These are phyloP conservation scores for Carex scoparia DNA, from an alignment of 176 grass and related monocot species.

Conservation along the genomic window DNA sequence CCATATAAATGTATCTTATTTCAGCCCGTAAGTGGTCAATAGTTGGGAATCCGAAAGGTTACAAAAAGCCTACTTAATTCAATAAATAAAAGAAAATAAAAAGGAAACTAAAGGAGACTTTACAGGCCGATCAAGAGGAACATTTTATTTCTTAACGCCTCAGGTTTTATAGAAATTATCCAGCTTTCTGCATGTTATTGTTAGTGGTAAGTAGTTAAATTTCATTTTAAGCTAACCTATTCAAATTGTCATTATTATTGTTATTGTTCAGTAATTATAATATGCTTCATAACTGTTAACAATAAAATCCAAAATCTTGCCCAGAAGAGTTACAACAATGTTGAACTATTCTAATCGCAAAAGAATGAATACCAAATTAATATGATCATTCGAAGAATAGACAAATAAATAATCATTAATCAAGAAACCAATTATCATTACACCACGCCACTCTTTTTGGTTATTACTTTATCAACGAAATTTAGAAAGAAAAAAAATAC, in stretches of 20 bases:
- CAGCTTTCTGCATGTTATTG: not conserved
- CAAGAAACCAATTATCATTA: constrained; percentile 13
- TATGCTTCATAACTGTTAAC: not conserved
- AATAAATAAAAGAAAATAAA: not conserved
- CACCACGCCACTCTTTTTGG: not conserved
- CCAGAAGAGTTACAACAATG: not conserved
- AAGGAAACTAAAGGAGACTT: not conserved
- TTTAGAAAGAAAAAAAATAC: not conserved
- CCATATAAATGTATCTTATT: too few species aligned
- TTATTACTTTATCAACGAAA: not conserved
- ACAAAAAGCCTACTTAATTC: too few species aligned
- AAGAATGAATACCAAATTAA: constrained; percentile 1
- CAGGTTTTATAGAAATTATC: not conserved
- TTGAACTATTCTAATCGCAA: constrained; percentile 2
- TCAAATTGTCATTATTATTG: not conserved
- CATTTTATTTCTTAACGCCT: not conserved
- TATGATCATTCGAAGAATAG: constrained; percentile 22
- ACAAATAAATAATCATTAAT: not conserved
- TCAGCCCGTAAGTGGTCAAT: too few species aligned
- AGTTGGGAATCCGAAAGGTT: too few species aligned
- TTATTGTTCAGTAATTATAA: not conserved
- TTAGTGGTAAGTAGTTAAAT: not conserved
- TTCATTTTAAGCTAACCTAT: not conserved
- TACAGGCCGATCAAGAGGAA: not conserved
- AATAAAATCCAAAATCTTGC: not conserved